These are phyloP conservation scores for Ophiostoma montium DNA, from an alignment of 2,329 filamentous ascomycete species.

Conservation along the genomic window DNA sequence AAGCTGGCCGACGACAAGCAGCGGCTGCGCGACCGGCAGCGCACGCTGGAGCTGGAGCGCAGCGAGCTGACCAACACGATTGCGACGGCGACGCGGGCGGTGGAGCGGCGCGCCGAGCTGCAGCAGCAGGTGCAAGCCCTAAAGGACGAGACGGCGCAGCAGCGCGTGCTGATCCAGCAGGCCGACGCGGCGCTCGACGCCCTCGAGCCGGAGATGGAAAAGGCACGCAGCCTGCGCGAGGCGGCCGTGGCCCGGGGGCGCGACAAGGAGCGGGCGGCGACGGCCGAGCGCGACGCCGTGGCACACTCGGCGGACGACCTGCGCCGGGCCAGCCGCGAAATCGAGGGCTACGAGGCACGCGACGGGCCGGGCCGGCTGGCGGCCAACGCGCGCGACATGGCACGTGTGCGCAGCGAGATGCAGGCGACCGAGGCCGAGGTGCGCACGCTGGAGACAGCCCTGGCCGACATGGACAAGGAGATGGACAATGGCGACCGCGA, in stretches of 20 bases:
- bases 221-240: slow-evolving; percentile 62
- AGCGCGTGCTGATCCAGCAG: slow-evolving; percentile 54
- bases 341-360: slow-evolving; percentile 62
- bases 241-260: slow-evolving; percentile 61
- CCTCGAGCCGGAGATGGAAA: slow-evolving; percentile 62
- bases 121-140: slow-evolving; percentile 58
- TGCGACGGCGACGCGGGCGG: slow-evolving; percentile 52
- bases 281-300: slow-evolving; percentile 56
- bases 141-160: slow-evolving; percentile 51
- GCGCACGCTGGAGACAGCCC: slow-evolving; percentile 48
- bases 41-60: slow-evolving; percentile 58
- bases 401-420: slow-evolving; percentile 52
- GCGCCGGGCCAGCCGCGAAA: slow-evolving; percentile 59
- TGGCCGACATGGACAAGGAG: slow-evolving; percentile 66
- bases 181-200: slow-evolving; percentile 59
- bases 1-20: slow-evolving; percentile 60
- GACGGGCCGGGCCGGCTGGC: slow-evolving; percentile 61
- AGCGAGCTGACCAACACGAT: slow-evolving; percentile 64
- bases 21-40: slow-evolving; percentile 52
- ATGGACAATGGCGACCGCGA: slow-evolving; percentile 67
- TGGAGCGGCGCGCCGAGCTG: slow-evolving; percentile 68
- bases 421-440: slow-evolving; percentile 53
- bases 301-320: slow-evolving; percentile 66
- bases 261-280: slow-evolving; percentile 56
- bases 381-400: slow-evolving; percentile 54